Conservation (phyloP, 2,329 filamentous ascomycete species). For the Colletotrichum gloeosporioides region DNA sequence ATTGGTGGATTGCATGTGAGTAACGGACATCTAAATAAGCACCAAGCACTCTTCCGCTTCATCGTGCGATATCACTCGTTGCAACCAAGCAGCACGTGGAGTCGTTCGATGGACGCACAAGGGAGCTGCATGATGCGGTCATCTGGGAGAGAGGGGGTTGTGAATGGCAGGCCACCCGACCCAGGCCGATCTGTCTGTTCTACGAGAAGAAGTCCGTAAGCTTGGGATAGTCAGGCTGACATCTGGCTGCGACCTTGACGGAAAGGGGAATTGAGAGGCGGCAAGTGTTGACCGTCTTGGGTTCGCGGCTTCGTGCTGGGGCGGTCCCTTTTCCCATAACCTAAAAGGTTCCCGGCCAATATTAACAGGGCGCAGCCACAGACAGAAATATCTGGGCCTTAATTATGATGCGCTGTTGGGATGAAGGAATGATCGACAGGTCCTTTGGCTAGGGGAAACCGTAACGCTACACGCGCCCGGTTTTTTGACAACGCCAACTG, state of each 20-base stretch:
- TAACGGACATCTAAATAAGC: constrained; percentile 14
- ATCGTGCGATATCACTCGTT: not conserved
- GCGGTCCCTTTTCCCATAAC: not conserved
- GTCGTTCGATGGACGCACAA: constrained; percentile 3
- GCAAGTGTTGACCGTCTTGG: not conserved
- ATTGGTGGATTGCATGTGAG: constrained; percentile 3
- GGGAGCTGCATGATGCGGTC: constrained; percentile 19
- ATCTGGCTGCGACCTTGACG: not conserved
- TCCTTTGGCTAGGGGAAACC: not conserved
- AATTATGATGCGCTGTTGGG: not conserved
- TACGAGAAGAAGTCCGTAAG: not conserved
- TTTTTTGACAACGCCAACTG: not conserved
- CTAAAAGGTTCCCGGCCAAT: not conserved
- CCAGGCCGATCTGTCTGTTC: not conserved
- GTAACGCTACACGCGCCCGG: not conserved
- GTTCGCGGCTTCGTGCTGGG: not conserved
- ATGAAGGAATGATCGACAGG: constrained; percentile 13
- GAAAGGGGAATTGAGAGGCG: not conserved
- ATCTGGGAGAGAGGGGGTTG: constrained; percentile 1
- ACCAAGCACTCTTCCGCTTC: not conserved
- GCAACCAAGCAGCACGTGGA: constrained; percentile 3
- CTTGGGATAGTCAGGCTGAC: not conserved
- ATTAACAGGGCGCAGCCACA: not conserved
- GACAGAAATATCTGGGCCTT: not conserved
- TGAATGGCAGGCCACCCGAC: constrained; percentile 8